These are phyloP conservation scores for Leishmania guyanensis DNA, from an alignment of 208 protist genomes.

Conservation along the genomic window DNA sequence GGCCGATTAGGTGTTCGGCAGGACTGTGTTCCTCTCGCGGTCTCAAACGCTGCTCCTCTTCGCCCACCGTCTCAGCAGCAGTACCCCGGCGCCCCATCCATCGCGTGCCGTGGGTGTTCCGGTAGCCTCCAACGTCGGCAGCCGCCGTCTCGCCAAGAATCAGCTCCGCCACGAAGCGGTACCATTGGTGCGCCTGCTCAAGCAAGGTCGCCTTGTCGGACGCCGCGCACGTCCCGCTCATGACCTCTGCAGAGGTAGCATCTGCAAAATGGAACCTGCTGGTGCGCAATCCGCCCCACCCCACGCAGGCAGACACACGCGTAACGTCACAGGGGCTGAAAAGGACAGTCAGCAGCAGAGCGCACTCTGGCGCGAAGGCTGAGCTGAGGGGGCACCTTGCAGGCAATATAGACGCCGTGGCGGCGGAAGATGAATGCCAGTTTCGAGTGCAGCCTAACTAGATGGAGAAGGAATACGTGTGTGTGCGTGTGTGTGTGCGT, in stretches of 20 bases:
- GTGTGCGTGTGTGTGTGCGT: not conserved
- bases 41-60: not conserved
- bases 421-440: not conserved
- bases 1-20: not conserved
- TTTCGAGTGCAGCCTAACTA: too few relatives aligned
- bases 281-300: not conserved
- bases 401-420: not conserved
- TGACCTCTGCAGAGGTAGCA: not conserved
- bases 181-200: conserved; percentile 24
- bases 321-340: not conserved
- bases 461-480: not conserved
- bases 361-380: not conserved
- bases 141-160: conserved; percentile 26
- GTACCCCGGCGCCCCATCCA: not conserved
- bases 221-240: not conserved
- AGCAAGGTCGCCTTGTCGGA: not conserved
- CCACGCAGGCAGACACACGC: not conserved
- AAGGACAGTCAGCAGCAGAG: not conserved
- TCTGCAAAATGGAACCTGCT: not conserved
- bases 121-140: conserved; percentile 26
- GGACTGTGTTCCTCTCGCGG: not conserved
- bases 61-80: not conserved
- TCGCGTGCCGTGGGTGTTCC: not conserved
- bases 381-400: not conserved
- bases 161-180: conserved; percentile 22